Evolutionary conservation across 768 basidiomycete genomes (phyloP).

Genomic region (Trametes cingulata): DNA sequence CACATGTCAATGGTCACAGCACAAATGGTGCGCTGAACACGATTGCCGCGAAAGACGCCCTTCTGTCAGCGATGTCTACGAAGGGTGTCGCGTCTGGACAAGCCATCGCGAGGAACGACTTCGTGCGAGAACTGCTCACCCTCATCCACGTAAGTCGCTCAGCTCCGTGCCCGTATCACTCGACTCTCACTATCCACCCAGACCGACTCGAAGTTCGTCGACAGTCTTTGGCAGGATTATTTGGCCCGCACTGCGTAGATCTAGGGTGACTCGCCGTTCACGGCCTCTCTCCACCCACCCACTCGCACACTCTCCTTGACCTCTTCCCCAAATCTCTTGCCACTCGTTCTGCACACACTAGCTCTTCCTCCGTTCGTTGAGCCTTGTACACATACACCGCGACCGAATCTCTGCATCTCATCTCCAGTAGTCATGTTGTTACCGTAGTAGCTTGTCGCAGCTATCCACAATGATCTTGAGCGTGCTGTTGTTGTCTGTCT

Average conservation of each 20-base stretch:
- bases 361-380: background rate
- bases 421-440: background rate
- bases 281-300: background rate
- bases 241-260: constrained; percentile 7
- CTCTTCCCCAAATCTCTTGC: background rate
- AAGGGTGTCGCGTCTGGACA: background rate
- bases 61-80: constrained; percentile 4
- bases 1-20: background rate
- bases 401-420: background rate
- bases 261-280: background rate
- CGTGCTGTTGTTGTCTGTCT: too few species aligned
- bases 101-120: constrained; percentile 36
- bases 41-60: constrained; percentile 14
- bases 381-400: background rate
- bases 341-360: background rate
- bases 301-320: background rate
- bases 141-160: constrained; percentile 40
- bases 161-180: too few species aligned
- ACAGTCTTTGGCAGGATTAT: constrained; percentile 59
- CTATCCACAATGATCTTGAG: too few species aligned
- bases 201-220: constrained; percentile 69
- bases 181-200: constrained; percentile 26
- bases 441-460: background rate
- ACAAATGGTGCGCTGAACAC: constrained; percentile 8
- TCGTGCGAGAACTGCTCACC: constrained; percentile 72